Evolutionary conservation across 768 basidiomycete genomes (phyloP).

Genomic region (Lactarius vividus): DNA sequence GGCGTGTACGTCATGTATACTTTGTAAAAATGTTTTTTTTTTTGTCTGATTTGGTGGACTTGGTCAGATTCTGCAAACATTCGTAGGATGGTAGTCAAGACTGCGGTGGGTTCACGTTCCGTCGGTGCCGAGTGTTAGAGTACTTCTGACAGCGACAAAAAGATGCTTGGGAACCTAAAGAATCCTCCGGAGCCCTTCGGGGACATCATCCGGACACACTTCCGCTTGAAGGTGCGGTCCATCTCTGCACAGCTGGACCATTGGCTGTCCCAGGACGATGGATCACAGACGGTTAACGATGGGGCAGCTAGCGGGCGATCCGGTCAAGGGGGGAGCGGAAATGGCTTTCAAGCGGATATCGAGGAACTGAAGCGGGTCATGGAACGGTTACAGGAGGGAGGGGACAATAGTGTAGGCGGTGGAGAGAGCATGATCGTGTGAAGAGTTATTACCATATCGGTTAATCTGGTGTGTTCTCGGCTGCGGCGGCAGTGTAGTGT

Average conservation of each 20-base stretch:
- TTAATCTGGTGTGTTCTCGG: background rate
- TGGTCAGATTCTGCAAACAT: slow-evolving; percentile 83
- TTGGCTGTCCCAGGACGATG: slow-evolving; percentile 79
- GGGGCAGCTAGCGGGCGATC: slow-evolving; percentile 44
- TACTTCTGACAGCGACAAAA: slow-evolving; percentile 13
- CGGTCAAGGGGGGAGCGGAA: slow-evolving; percentile 47
- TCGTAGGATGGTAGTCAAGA: slow-evolving; percentile 86
- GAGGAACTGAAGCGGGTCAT: slow-evolving; percentile 66
- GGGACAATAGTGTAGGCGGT: background rate
- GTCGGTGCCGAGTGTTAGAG: slow-evolving; percentile 1
- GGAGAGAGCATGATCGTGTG: slow-evolving; percentile 1
- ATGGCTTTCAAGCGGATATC: slow-evolving; percentile 66
- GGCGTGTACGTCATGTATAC: slow-evolving; percentile 54
- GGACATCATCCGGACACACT: slow-evolving; percentile 88
- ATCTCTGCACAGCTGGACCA: slow-evolving; percentile 72
- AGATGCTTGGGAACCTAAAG: slow-evolving; percentile 86
- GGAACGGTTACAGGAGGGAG: slow-evolving; percentile 35
- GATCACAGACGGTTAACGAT: slow-evolving; percentile 52
- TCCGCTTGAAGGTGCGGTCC: slow-evolving; percentile 74
- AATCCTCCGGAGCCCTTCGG: slow-evolving; percentile 81
- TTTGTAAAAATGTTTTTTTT: background rate
- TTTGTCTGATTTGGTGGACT: slow-evolving; percentile 22
- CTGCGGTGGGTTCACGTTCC: slow-evolving; percentile 55
- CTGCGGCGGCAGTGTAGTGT: background rate
- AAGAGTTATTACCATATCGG: slow-evolving; percentile 3